Evolutionary conservation across 2,329 filamentous ascomycete genomes (phyloP).

Genomic region (Calonectria ilicicola): DNA sequence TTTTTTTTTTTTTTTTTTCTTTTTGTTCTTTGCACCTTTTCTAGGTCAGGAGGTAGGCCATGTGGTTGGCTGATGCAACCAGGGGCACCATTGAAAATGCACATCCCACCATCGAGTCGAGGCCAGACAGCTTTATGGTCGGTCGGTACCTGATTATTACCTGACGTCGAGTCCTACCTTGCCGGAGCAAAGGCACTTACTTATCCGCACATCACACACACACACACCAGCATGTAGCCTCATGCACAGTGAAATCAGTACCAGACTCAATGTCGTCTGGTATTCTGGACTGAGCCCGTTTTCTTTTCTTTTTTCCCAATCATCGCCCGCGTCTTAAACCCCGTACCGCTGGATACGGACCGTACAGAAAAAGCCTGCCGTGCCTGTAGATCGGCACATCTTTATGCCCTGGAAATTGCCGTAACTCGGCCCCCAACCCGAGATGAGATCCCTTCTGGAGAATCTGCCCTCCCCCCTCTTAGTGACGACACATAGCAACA

Average conservation of each 20-base stretch:
- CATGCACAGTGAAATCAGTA: neutral
- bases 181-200: neutral
- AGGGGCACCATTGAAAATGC: constrained; percentile 10
- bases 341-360: neutral
- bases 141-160: constrained; percentile 29
- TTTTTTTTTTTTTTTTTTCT: neutral
- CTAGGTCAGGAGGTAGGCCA: neutral
- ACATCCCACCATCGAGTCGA: constrained; percentile 15
- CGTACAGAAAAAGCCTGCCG: neutral
- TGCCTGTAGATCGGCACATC: constrained; percentile 16
- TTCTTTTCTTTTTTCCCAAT: neutral
- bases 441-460: neutral
- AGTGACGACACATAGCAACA: neutral
- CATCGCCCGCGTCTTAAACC: neutral
- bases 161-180: constrained; percentile 18
- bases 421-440: constrained; percentile 2
- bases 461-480: neutral
- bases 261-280: neutral
- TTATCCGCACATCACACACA: constrained; percentile 1
- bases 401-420: constrained; percentile 23
- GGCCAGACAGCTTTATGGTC: constrained; percentile 15
- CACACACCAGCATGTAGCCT: neutral
- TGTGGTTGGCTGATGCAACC: constrained; percentile 7
- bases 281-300: neutral
- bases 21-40: neutral